Base-by-base conservation (phyloP, 768 basidiomycete species). In the Hypsizygus marmoreus region DNA sequence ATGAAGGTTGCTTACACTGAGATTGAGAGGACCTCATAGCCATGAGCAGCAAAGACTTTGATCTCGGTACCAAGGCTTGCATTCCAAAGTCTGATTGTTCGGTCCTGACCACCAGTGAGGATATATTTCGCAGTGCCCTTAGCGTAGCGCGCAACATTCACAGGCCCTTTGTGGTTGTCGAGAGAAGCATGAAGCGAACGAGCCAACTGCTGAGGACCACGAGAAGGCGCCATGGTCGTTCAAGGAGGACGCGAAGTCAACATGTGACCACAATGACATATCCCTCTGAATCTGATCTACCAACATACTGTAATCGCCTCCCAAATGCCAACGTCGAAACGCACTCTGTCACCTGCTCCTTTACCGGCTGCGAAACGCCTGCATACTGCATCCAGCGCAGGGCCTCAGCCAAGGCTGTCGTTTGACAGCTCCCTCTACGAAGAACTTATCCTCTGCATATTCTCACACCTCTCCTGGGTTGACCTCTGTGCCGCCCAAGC, bases 41-140 rank as follows among this genome's bases (percentile, higher is more conserved):
- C 95, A 64, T 98, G 95, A 7, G 91, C 91, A 45, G 82, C 71
- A 64, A 97, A 99, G 0, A 74, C 64, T 69, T 97, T 97, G 69
- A 99, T 91, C 69, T 95, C 84, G n/a, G 83, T 76, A 17, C 95
- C 97, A 24, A 81, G 67, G 42, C 71, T 73, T 4, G 93, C 88
- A 66, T 98, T 99, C 89, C 93, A 97, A 29, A 98, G 80, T 37
- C 88, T 79, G 41, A 98, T 78, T 1, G 84, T 82, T 38, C 94
- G 80, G 68, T 98, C 97, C 63, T 91, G 87, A 14, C 94, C 94
- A 7, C 95, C 97, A 1, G 91, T 86, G n/a, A 99, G 76, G 49
- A 92, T 72, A 62, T 99, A 98, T 51, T 87, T 91, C 42, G 89
- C 88, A 3, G 75, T 72, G 3, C 93, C 94, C 63, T 90, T 88